Base-by-base conservation (phyloP, 1,284 basidiomycete genomes). In the Mycosarcoma mackinlayi region DNA sequence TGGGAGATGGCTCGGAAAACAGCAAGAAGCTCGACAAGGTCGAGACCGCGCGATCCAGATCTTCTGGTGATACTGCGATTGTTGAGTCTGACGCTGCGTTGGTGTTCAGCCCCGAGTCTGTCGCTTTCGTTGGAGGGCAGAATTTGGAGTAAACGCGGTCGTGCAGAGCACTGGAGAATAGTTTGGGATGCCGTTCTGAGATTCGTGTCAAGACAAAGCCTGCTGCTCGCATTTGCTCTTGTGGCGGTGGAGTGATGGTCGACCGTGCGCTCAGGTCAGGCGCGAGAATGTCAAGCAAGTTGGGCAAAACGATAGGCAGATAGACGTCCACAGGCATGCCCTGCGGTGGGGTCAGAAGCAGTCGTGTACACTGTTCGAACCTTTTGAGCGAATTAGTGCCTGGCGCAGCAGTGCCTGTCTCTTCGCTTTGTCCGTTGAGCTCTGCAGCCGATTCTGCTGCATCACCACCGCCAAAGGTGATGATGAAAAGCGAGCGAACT, bases 1-100 rank as follows among this genome's bases (percentile, higher is more conserved):
- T 57, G 3, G 79, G 68, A 16, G 76, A 74, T 4, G 79, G 79
- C 33, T 75, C 76, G 2, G 78, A 72, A n/a, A 79, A 70, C 27
- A 68, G 50, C 19, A 77, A 42, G 19, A 75, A 59, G 23, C 67
- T 61, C 2, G 55, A 61, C 3, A 79, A 51, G 11, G 63, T 44
- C n/a, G 65, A 62, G 9, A 73, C 21, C 1, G 73, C 73, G 9
- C 38, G 27, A 8, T 66, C 55, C 14, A 67, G 16, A 1, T 51
- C 51, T 9, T 44, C 24, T 11, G 65, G 21, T 8, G 51, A 41
- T 7, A 62, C 42, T 18, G 53, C 57, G 6, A 52, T 24, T 3
- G 23, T 13, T 34, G 52, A 46, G 13, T 38, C 37, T 16, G 41
- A 27, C 35, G 39, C 38, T 0, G 27, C 24, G 23, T 41, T 31